These are phyloP conservation scores for Nidularia sp. DNA, from an alignment of 768 basidiomycete genomes.

Conservation along the genomic window DNA sequence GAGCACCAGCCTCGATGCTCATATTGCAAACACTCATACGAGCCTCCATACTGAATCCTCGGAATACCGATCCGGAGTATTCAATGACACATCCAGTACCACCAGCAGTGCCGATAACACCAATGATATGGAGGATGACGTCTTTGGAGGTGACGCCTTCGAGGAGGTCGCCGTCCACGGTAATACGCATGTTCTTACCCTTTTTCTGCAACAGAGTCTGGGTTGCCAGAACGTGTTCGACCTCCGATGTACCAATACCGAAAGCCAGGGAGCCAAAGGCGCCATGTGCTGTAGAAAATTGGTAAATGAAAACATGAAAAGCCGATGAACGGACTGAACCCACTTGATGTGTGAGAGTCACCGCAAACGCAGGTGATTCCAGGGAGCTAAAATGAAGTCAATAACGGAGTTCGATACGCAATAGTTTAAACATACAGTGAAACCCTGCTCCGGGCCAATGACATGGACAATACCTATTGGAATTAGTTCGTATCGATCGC, in stretches of 20 bases:
- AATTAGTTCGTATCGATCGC: constrained; percentile 10
- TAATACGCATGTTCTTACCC: constrained; percentile 90
- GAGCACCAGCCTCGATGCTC: constrained; percentile 92
- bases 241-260: constrained; percentile 91
- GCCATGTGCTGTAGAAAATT: constrained; percentile 61
- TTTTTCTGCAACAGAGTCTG: constrained; percentile 86
- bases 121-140: constrained; percentile 87
- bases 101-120: constrained; percentile 89
- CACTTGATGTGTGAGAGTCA: constrained; percentile 91
- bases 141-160: constrained; percentile 89
- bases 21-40: constrained; percentile 92
- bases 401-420: neutral
- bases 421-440: constrained; percentile 50
- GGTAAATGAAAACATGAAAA: neutral
- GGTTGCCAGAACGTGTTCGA: constrained; percentile 91
- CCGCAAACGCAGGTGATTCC: constrained; percentile 86
- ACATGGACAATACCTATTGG: constrained; percentile 74
- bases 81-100: constrained; percentile 91
- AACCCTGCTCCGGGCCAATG: constrained; percentile 93
- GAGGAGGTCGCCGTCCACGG: constrained; percentile 75
- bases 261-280: constrained; percentile 92
- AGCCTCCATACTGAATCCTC: constrained; percentile 84
- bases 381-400: constrained; percentile 44
- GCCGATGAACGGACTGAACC: constrained; percentile 17
- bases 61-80: constrained; percentile 86